Percentiles rank a stretch among this genome's conserved stretches.
Evolutionary conservation across 2,329 filamentous ascomycete genomes (phyloP).

Genomic region (Aspergillus spinulosporus): DNA sequence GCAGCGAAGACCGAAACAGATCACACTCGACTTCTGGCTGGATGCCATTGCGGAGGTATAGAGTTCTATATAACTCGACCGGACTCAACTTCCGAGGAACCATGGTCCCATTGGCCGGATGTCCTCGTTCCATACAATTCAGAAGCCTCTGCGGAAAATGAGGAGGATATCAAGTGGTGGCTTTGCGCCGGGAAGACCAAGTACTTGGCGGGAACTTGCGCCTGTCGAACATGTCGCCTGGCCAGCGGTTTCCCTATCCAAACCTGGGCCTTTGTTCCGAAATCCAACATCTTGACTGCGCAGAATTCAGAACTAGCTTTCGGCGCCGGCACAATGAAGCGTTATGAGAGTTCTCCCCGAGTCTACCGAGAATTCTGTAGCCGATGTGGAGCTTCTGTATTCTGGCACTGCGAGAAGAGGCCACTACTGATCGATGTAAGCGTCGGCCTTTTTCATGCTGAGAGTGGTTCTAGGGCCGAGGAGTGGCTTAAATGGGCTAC

Average conservation of each 20-base stretch:
- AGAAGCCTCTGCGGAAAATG: constrained; percentile 43
- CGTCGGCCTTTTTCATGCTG: constrained; percentile 56
- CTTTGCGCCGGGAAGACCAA: constrained; percentile 49
- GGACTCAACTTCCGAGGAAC: constrained; percentile 45
- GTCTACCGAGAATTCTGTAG: constrained; percentile 63
- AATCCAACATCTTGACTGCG: constrained; percentile 55
- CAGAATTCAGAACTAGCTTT: constrained; percentile 38
- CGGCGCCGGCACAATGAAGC: constrained; percentile 48
- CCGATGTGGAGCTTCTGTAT: constrained; percentile 63
- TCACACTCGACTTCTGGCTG: constrained; percentile 40
- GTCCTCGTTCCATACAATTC: constrained; percentile 52
- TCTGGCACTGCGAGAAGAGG: constrained; percentile 59
- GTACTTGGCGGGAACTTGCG: constrained; percentile 62
- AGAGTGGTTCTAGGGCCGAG: constrained; percentile 57
- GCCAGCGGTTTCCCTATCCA: constrained; percentile 64
- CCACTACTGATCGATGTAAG: constrained; percentile 64
- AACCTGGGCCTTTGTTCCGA: constrained; percentile 65
- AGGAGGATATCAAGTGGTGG: constrained; percentile 60
- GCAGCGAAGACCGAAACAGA: constrained; percentile 6
- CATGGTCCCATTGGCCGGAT: constrained; percentile 55
- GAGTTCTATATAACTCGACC: constrained; percentile 60
- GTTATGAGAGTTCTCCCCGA: constrained; percentile 55
- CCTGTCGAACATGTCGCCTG: constrained; percentile 63
- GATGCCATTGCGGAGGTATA: constrained; percentile 59
- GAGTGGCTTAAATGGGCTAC: constrained; percentile 64